Percentiles rank a stretch among this genome's conserved stretches.
Evolutionary conservation across 495 filamentous ascomycete species (phyloP).

Genomic region (Penicillium cataractarum): DNA sequence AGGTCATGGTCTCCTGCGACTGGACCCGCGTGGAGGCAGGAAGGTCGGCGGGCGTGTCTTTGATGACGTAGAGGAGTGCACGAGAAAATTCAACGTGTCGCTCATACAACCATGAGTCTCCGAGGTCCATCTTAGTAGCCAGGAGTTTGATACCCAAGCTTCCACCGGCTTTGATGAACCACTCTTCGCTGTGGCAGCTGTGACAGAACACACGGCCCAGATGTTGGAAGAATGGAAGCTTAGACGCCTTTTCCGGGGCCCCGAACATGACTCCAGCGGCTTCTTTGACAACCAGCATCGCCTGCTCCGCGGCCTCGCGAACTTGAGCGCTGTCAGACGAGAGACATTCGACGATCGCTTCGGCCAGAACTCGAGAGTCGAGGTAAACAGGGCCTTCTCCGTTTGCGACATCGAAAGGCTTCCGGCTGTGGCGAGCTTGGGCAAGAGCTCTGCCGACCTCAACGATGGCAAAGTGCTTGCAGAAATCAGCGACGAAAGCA

Average conservation of each 20-base stretch:
- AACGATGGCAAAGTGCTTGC: conserved; percentile 87
- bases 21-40: conserved; percentile 81
- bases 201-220: conserved; percentile 84
- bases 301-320: conserved; percentile 79
- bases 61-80: conserved; percentile 91
- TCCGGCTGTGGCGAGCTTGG: conserved; percentile 69
- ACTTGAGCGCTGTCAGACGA: conserved; percentile 79
- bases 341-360: conserved; percentile 84
- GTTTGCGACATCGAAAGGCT: conserved; percentile 77
- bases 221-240: conserved; percentile 79
- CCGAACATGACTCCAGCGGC: conserved; percentile 83
- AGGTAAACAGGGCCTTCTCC: conserved; percentile 87
- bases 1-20: conserved; percentile 79
- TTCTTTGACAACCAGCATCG: conserved; percentile 75
- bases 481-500: conserved; percentile 74
- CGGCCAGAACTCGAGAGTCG: conserved; percentile 82
- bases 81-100: conserved; percentile 83
- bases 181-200: conserved; percentile 93
- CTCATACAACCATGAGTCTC: conserved; percentile 78
- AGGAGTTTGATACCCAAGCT: conserved; percentile 85
- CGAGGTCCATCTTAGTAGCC: conserved; percentile 76
- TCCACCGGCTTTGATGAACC: conserved; percentile 95
- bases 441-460: conserved; percentile 82
- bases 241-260: conserved; percentile 64
- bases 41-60: conserved; percentile 92